Conservation (phyloP, 1,139 yeast species). For the Scheffersomyces illinoinensis region DNA sequence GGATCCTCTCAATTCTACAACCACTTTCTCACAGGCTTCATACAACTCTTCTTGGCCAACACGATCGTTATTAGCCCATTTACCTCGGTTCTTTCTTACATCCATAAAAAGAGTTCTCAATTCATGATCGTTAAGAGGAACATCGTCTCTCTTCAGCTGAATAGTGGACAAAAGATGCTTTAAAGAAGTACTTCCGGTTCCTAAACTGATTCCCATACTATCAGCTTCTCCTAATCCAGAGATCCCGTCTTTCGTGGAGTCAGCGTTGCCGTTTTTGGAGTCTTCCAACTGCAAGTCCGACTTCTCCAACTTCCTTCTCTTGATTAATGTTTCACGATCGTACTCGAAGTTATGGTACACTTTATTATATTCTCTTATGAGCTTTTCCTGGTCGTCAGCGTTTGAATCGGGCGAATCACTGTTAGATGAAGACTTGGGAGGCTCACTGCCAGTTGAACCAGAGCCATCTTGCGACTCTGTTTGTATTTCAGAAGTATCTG, state of each 20-base stretch:
- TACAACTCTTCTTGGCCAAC: constrained; percentile 97
- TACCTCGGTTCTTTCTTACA: constrained; percentile 90
- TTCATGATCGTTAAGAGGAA: constrained; percentile 81
- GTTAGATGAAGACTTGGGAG: constrained; percentile 10
- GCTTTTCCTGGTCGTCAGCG: constrained; percentile 38
- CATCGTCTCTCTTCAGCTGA: constrained; percentile 72
- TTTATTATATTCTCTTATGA: constrained; percentile 49
- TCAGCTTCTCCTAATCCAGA: constrained; percentile 11
- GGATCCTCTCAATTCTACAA: constrained; percentile 81
- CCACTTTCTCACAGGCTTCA: constrained; percentile 96
- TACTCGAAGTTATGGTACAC: constrained; percentile 84
- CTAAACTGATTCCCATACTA: constrained; percentile 49
- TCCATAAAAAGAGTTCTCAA: constrained; percentile 84
- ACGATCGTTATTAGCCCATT: constrained; percentile 94
- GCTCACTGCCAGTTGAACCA: constrained; percentile 3
- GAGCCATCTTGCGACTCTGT: constrained; percentile 3
- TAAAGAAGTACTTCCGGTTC: constrained; percentile 80
- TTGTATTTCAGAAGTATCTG: constrained; percentile 1
- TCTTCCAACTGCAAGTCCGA: constrained; percentile 72
- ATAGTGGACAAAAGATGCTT: constrained; percentile 79
- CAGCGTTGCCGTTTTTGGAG: constrained; percentile 9
- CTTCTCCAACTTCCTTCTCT: constrained; percentile 76
- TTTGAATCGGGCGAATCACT: constrained; percentile 7
- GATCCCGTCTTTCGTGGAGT: constrained; percentile 6
- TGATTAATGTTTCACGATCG: constrained; percentile 75